These are phyloP conservation scores for Sporothrix dimorphospora DNA, from an alignment of 2,329 filamentous ascomycete species.

Conservation along the genomic window DNA sequence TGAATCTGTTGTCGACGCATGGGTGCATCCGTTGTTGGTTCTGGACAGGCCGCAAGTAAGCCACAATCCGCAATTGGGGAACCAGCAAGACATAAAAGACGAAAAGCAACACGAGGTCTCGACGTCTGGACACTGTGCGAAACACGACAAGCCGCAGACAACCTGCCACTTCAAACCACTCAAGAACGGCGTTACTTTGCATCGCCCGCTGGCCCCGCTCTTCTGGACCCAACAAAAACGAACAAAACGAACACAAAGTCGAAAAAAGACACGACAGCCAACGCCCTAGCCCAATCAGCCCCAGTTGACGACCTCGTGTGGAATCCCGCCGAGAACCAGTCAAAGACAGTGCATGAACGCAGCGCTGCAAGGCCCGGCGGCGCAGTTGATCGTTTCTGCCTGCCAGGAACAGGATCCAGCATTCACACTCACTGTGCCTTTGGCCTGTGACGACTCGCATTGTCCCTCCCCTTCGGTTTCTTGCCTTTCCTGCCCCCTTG, in stretches of 20 bases:
- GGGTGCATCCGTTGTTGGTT: not conserved
- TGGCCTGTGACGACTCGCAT: not conserved
- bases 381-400: not conserved
- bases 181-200: too few species aligned
- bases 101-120: too few species aligned
- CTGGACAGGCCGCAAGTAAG: not conserved
- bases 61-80: not conserved
- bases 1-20: not conserved
- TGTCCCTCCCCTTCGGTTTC: not conserved
- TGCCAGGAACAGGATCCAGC: not conserved
- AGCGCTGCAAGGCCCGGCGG: not conserved
- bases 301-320: not conserved
- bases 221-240: conserved; percentile 21
- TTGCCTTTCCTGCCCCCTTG: too few species aligned
- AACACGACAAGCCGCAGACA: not conserved
- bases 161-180: too few species aligned
- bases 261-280: not conserved
- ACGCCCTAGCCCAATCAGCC: conserved; percentile 13
- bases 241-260: not conserved
- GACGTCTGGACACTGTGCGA: not conserved
- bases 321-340: not conserved
- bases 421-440: not conserved
- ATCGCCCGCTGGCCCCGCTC: conserved; percentile 18
- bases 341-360: conserved; percentile 13
- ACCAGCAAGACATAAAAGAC: not conserved